Percentiles rank a stretch among this genome's conserved stretches.
Evolutionary conservation across 805 yeast species (phyloP).

Genomic region (Candida cerambycidarum): DNA sequence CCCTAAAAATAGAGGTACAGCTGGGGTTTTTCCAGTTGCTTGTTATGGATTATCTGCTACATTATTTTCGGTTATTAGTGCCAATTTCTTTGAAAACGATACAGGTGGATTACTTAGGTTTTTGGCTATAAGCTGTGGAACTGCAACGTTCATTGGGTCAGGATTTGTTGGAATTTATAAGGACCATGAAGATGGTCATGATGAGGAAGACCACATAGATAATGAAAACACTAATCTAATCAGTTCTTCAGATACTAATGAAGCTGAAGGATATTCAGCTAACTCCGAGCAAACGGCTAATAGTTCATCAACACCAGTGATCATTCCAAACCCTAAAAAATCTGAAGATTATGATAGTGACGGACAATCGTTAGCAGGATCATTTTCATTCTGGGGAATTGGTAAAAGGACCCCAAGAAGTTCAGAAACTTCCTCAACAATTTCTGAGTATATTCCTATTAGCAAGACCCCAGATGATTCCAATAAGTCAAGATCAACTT

Average conservation of each 20-base stretch:
- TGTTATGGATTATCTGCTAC: conserved; percentile 73
- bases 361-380: conserved; percentile 20
- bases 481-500: not conserved
- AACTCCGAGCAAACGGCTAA: not conserved
- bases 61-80: conserved; percentile 57
- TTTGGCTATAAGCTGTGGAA: conserved; percentile 53
- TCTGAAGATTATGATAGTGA: conserved; percentile 3
- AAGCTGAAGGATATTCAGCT: conserved; percentile 5
- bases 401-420: conserved; percentile 32
- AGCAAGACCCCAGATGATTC: conserved; percentile 11
- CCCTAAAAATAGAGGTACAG: conserved; percentile 68
- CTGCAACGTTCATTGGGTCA: conserved; percentile 42
- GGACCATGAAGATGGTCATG: conserved; percentile 25
- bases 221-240: conserved; percentile 2
- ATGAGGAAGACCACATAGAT: conserved; percentile 10
- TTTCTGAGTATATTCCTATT: conserved; percentile 17
- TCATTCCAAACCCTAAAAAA: not conserved
- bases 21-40: conserved; percentile 67
- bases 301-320: not conserved
- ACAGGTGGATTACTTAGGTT: conserved; percentile 57
- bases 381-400: conserved; percentile 42
- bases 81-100: conserved; percentile 50
- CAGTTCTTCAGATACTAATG: not conserved
- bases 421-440: conserved; percentile 16
- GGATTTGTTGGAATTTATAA: conserved; percentile 43